Conservation (phyloP, 1,284 basidiomycete genomes). For the Leccinum huronense region DNA sequence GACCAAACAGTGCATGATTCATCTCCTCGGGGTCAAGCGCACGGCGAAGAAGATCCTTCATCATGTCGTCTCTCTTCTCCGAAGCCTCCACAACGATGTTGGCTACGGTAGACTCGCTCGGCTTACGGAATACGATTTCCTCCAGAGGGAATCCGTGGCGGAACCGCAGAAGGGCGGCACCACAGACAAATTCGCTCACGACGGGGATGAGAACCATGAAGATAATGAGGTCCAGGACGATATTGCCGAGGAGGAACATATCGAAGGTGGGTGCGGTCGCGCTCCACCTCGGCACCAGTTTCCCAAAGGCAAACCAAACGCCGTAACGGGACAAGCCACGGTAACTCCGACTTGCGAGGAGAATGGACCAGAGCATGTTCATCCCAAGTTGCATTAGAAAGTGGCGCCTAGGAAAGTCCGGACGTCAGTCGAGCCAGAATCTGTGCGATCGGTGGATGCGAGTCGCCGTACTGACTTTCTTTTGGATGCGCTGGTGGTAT, state of each 20-base stretch:
- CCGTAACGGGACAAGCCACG: slow-evolving; percentile 32
- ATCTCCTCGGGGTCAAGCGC: slow-evolving; percentile 34
- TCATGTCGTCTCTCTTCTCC: slow-evolving; percentile 29
- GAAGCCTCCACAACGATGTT: slow-evolving; percentile 27
- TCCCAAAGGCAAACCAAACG: slow-evolving; percentile 27
- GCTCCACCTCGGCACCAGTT: slow-evolving; percentile 17
- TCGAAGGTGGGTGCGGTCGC: slow-evolving; percentile 19
- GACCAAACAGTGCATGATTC: slow-evolving; percentile 25
- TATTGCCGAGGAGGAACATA: slow-evolving; percentile 27
- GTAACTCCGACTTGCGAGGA: slow-evolving; percentile 26
- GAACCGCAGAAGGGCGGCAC: slow-evolving; percentile 24
- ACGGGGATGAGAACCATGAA: slow-evolving; percentile 27
- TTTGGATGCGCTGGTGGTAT: slow-evolving; percentile 20
- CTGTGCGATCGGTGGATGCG: background rate
- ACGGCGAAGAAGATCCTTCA: slow-evolving; percentile 30
- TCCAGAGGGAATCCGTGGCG: slow-evolving; percentile 30
- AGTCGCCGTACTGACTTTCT: slow-evolving; percentile 26
- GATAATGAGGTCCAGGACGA: slow-evolving; percentile 28
- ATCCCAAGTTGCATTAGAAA: slow-evolving; percentile 29
- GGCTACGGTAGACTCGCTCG: slow-evolving; percentile 28
- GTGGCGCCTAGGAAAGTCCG: slow-evolving; percentile 21
- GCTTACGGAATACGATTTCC: slow-evolving; percentile 35
- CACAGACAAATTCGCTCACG: slow-evolving; percentile 24
- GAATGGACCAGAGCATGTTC: slow-evolving; percentile 28
- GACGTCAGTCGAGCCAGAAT: slow-evolving; percentile 9